Percentiles rank a stretch among this genome's conserved stretches.
Conservation (phyloP, 176 grass and related monocot species). For the Leersia perrieri region DNA sequence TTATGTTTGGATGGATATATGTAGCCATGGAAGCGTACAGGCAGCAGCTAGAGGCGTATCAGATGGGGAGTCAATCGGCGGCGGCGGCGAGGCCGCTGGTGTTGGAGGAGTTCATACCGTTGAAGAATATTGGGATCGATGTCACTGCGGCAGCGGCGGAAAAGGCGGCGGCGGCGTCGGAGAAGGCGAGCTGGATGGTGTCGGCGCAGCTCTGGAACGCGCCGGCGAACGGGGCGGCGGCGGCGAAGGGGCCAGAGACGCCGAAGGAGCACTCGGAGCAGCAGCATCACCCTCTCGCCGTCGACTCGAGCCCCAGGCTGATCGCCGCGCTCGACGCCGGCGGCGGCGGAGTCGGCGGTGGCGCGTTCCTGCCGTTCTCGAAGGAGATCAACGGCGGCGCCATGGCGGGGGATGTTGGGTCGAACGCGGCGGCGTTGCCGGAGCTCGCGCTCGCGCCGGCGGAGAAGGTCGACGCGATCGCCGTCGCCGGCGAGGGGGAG, state of each 20-base stretch:
- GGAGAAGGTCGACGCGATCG: conserved; percentile 52
- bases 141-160: conserved; percentile 35
- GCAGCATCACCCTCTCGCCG: too few relatives aligned
- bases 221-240: conserved; percentile 18
- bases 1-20: neutral
- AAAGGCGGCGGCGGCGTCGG: conserved; percentile 40
- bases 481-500: conserved; percentile 10
- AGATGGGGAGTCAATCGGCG: conserved; percentile 50
- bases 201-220: conserved; percentile 95
- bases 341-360: conserved; percentile 1
- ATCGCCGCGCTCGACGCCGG: conserved; percentile 26
- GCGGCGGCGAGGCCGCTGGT: conserved; percentile 52
- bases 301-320: conserved; percentile 58
- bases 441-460: conserved; percentile 67
- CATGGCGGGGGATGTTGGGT: neutral
- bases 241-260: conserved; percentile 48
- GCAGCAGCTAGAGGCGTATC: conserved; percentile 77
- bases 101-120: conserved; percentile 88
- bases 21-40: conserved; percentile 85
- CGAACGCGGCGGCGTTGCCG: conserved; percentile 25
- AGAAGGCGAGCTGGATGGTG: conserved; percentile 98
- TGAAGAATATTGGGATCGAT: conserved; percentile 73
- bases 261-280: conserved; percentile 55
- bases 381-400: conserved; percentile 58
- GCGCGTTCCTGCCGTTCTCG: too few relatives aligned